Evolutionary conservation across 2,329 filamentous ascomycete genomes (phyloP), one percentile per base, ranked within the genome.

Genomic region (Colletotrichum gloeosporioides): DNA sequence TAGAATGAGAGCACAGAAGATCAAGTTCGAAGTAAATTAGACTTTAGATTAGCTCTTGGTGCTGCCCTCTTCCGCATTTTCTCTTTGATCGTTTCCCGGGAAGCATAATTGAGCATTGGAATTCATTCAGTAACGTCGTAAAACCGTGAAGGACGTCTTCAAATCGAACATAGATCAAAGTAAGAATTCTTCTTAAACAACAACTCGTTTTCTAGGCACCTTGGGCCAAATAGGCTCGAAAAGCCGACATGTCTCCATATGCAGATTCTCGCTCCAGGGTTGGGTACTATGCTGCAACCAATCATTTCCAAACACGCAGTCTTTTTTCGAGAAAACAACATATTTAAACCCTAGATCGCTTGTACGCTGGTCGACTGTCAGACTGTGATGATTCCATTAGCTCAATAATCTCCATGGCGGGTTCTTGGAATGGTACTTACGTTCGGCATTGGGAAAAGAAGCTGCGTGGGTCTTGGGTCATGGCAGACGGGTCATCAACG

Each of bases 21-120:
- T 13, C 44, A 49, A 49, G 18, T n/a, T 0, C 44, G 4, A 2
- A 49, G 10, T 49, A 7, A 2, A 13, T 12, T 1, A 49, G 0
- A 49, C 2, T 49, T 13, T 3, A 22, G n/a, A 49, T n/a, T 22
- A 18, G 1, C 6, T 49, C 6, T 8, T 49, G n/a, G n/a, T 49
- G n/a, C 22, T 13, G n/a, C 44, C n/a, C 1, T 13, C 44, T 8
- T 22, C n/a, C n/a, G 18, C 2, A 10, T 2, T n/a, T 49, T 49
- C 10, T 22, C n/a, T 49, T 49, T 8, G 18, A 6, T 0, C 18
- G n/a, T 49, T 49, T 22, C 44, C 18, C 5, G 12, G 18, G 9
- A 49, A 49, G 9, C 18, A 49, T 49, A 10, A 49, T 10, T n/a
- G 5, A 12, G 12, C 18, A 49, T 49, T 49, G 44, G 10, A 0